phyloP scores from a whole-genome alignment of 257 asterid species.

The Gentiana dahurica region DNA sequence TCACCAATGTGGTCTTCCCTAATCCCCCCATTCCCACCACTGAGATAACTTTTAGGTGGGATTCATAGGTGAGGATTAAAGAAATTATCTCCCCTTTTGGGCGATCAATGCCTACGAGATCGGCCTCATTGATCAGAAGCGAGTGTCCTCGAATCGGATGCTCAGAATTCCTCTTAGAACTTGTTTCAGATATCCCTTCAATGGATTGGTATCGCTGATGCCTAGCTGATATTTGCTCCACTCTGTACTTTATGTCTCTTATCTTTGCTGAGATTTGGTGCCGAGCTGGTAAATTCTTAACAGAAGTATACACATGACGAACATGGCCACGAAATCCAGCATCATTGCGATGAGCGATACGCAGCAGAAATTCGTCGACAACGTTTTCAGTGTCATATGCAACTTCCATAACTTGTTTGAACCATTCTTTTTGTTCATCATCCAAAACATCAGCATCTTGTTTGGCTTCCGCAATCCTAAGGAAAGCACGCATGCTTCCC shows the following conservation, averaged over 20 bases:
- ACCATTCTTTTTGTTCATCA: slow-evolving; percentile 21
- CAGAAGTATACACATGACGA: neutral
- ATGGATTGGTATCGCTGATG: slow-evolving; percentile 6
- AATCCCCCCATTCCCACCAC: slow-evolving; percentile 24
- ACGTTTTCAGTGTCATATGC: slow-evolving; percentile 28
- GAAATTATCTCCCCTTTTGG: slow-evolving; percentile 10
- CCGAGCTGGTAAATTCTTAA: slow-evolving; percentile 14
- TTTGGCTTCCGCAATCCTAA: slow-evolving; percentile 21
- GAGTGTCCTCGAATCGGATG: slow-evolving; percentile 9
- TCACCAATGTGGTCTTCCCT: slow-evolving; percentile 25
- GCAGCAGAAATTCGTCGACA: slow-evolving; percentile 19
- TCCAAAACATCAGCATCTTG: slow-evolving; percentile 23
- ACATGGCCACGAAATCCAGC: neutral
- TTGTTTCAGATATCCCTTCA: slow-evolving; percentile 2
- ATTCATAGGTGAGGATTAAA: slow-evolving; percentile 6
- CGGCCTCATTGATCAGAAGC: slow-evolving; percentile 8
- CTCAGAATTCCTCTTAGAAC: neutral
- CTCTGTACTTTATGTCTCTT: slow-evolving; percentile 5
- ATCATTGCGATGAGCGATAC: neutral
- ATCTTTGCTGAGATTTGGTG: slow-evolving; percentile 8
- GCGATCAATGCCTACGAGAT: slow-evolving; percentile 16
- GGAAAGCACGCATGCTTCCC: slow-evolving; percentile 23
- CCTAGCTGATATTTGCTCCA: slow-evolving; percentile 5
- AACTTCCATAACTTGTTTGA: slow-evolving; percentile 25
- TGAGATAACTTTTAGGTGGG: slow-evolving; percentile 11